Base-by-base conservation (phyloP, 2,329 filamentous ascomycete species). In the Tolypocladium album region DNA sequence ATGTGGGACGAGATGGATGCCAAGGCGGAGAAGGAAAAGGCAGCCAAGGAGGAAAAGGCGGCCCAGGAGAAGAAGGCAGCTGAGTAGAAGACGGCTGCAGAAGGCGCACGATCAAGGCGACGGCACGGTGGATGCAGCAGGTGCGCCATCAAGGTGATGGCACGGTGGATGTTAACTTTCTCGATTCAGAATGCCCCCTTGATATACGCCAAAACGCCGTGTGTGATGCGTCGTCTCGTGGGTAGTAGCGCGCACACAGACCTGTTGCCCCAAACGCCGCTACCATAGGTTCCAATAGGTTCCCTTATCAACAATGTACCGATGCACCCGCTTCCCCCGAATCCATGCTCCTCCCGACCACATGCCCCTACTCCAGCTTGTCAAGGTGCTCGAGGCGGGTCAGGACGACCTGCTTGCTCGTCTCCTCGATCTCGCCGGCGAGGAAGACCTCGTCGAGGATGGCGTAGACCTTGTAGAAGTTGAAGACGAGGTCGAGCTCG, bases 361-460 rank as follows among this genome's bases (percentile, higher is more conserved):
- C 31, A 38, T n/a, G 31, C n/a, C 6, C 42, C 55, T 55, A 61
- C 75, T 99, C 94, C 71, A 99, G 76, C 76, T 97, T 97, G 72
- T 99, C 94, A 73, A 99, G 74, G 78, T 99, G 94, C 71, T 97
- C 94, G 74, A 99, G 72, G 68, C 94, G 79, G 59, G 94, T 97
- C 70, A 99, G 78, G 22, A 99, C 94, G 39, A 97, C 94, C 76
- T 97, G 93, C 76, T 97, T 99, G 73, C 91, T 96, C 63, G 93
- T 97, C 82, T 99, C 94, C 77, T 99, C 92, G 62, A 99, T 96
- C 81, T 99, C 94, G 22, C 94, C 94, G 0, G 94, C 94, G 62
- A 99, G 78, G 74, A 99, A 99, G 24, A 99, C 94, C 78, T 99
- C 94, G 72, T 99, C 94, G 36, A 99, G 85, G 64, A 99, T 99